Conservation (phyloP, 2,329 filamentous ascomycete genomes). For the Alternaria viburni region DNA sequence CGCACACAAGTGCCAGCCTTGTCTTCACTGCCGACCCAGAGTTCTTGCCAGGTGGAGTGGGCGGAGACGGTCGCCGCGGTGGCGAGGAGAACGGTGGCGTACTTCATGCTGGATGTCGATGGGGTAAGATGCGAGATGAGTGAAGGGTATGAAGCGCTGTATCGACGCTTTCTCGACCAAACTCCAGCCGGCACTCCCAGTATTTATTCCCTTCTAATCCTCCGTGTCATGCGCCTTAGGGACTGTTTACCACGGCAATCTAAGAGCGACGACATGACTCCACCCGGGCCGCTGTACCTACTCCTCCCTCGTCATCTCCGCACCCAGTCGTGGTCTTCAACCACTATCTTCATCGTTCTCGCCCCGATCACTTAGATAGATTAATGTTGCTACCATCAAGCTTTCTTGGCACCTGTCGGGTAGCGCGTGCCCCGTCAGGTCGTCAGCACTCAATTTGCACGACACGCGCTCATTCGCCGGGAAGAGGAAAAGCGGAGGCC, state of each 20-base stretch:
- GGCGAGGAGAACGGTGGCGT: constrained; percentile 40
- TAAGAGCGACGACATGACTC: constrained; percentile 7
- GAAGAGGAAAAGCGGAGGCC: background rate
- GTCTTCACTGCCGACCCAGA: constrained; percentile 46
- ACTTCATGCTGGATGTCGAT: constrained; percentile 32
- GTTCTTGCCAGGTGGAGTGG: constrained; percentile 48
- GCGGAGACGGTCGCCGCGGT: constrained; percentile 43
- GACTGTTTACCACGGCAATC: constrained; percentile 9
- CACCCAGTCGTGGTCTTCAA: background rate
- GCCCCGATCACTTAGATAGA: constrained; percentile 18
- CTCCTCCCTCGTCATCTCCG: constrained; percentile 10
- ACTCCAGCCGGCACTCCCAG: background rate
- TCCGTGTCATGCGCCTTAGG: background rate
- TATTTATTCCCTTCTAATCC: constrained; percentile 17
- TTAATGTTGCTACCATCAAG: constrained; percentile 19
- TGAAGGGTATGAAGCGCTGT: background rate
- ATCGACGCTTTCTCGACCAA: background rate
- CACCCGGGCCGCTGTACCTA: constrained; percentile 20
- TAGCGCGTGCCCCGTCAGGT: constrained; percentile 11
- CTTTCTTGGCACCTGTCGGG: constrained; percentile 22
- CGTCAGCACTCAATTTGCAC: constrained; percentile 17
- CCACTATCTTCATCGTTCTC: constrained; percentile 3
- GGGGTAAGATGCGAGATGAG: background rate
- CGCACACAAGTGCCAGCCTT: constrained; percentile 38
- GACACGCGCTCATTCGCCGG: constrained; percentile 17